Evolutionary conservation across 768 basidiomycete genomes (phyloP).

Genomic region (Daedaleopsis sinensis): DNA sequence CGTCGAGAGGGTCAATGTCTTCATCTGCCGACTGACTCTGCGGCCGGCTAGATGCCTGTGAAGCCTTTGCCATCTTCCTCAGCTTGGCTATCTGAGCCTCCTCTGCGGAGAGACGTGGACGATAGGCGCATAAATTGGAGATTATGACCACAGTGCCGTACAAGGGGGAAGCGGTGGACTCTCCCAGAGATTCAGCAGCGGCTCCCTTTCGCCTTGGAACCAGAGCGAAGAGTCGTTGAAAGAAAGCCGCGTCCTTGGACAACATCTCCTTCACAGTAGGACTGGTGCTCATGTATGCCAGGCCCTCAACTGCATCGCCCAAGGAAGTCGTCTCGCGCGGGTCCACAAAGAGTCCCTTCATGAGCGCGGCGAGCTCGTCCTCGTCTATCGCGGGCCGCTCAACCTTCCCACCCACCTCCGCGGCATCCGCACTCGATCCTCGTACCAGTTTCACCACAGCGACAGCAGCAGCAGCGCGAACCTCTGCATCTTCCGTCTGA

Average conservation of each 20-base stretch:
- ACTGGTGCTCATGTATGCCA: constrained; percentile 79
- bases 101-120: constrained; percentile 74
- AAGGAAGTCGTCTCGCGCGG: constrained; percentile 44
- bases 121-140: constrained; percentile 72
- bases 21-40: constrained; percentile 8
- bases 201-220: constrained; percentile 52
- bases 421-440: constrained; percentile 51
- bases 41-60: constrained; percentile 29
- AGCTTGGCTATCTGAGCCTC: constrained; percentile 83
- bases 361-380: constrained; percentile 49
- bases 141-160: constrained; percentile 83
- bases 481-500: constrained; percentile 43
- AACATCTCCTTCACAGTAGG: constrained; percentile 65
- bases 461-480: constrained; percentile 68
- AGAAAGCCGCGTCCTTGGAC: constrained; percentile 54
- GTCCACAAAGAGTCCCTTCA: constrained; percentile 59
- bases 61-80: constrained; percentile 66
- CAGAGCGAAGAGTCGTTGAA: constrained; percentile 58
- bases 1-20: constrained; percentile 48
- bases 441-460: constrained; percentile 80
- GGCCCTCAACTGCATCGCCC: constrained; percentile 76
- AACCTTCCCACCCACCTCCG: constrained; percentile 32
- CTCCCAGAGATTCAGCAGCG: constrained; percentile 20
- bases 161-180: constrained; percentile 54
- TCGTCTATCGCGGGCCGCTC: constrained; percentile 36